Evolutionary conservation across 2,329 filamentous ascomycete species (phyloP).

Genomic region (Rosellinia necatrix): DNA sequence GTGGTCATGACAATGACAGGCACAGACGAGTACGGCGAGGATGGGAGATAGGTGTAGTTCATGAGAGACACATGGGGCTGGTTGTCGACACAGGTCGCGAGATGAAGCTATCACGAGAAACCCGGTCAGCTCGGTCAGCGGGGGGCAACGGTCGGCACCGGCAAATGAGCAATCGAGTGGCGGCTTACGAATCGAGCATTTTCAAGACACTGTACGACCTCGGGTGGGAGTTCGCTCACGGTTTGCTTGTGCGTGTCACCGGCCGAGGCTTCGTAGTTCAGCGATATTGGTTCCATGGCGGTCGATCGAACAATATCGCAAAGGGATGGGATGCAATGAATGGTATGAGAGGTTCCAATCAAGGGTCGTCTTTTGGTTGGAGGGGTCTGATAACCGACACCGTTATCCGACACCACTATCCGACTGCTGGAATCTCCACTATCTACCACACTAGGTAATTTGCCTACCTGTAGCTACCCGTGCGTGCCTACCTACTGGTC

Average conservation of each 20-base stretch:
- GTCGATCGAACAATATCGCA: background rate
- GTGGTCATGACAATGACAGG: constrained; percentile 97
- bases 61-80: constrained; percentile 93
- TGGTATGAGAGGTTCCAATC: no score
- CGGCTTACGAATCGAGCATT: constrained; percentile 92
- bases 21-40: constrained; percentile 67
- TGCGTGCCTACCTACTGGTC: no score
- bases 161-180: background rate
- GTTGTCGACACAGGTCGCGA: constrained; percentile 85
- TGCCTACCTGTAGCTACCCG: no score
- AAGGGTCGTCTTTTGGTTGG: constrained; percentile 19
- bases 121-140: constrained; percentile 18
- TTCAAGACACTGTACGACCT: constrained; percentile 88
- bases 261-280: constrained; percentile 76
- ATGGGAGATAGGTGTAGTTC: constrained; percentile 97
- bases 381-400: constrained; percentile 9
- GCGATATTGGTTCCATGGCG: constrained; percentile 67
- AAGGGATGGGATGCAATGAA: no score
- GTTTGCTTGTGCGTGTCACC: constrained; percentile 73
- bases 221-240: constrained; percentile 73
- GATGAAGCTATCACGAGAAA: constrained; percentile 71
- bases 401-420: background rate
- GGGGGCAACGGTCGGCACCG: constrained; percentile 4
- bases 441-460: no score
- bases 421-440: background rate